These are phyloP conservation scores for Colletotrichum theobromicola DNA, from an alignment of 2,329 filamentous ascomycete genomes.

Conservation along the genomic window DNA sequence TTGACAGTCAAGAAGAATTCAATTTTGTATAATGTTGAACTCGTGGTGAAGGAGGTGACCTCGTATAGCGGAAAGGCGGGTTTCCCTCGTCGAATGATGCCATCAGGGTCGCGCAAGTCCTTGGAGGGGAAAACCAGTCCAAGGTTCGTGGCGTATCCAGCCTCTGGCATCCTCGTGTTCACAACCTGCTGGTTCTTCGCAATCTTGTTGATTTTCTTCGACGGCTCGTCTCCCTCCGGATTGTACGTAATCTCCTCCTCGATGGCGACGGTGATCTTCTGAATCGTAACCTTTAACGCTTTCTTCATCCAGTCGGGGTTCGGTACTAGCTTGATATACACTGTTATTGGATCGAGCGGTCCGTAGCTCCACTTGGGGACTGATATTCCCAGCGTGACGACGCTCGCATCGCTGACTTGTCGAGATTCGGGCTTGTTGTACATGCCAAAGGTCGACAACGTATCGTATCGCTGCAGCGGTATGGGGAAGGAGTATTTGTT, in stretches of 20 bases:
- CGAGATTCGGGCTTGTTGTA: slow-evolving; percentile 95
- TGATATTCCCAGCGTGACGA: slow-evolving; percentile 90
- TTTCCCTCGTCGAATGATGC: slow-evolving; percentile 84
- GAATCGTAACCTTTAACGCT: slow-evolving; percentile 89
- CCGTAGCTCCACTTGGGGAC: slow-evolving; percentile 97
- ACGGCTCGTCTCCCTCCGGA: slow-evolving; percentile 93
- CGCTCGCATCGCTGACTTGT: slow-evolving; percentile 83
- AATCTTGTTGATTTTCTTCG: slow-evolving; percentile 86
- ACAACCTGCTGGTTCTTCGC: slow-evolving; percentile 84
- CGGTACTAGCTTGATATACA: slow-evolving; percentile 92
- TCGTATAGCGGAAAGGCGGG: slow-evolving; percentile 88
- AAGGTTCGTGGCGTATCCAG: slow-evolving; percentile 91
- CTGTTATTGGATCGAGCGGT: slow-evolving; percentile 90
- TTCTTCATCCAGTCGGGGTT: slow-evolving; percentile 92
- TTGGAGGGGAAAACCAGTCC: slow-evolving; percentile 90
- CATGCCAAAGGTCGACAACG: slow-evolving; percentile 98
- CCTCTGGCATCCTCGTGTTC: slow-evolving; percentile 84
- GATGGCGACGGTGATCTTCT: slow-evolving; percentile 90
- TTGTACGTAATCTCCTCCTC: slow-evolving; percentile 99
- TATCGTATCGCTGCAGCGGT: slow-evolving; percentile 92
- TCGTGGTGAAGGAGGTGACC: slow-evolving; percentile 90
- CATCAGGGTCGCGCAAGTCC: slow-evolving; percentile 85
- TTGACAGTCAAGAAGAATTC: slow-evolving; percentile 96
- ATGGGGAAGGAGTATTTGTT: slow-evolving; percentile 92
- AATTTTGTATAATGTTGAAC: slow-evolving; percentile 94